Percentiles rank a stretch among this genome's conserved stretches.
phyloP scores from a whole-genome alignment of 2,329 filamentous ascomycete genomes.

The Stachybotrys echinatus region DNA sequence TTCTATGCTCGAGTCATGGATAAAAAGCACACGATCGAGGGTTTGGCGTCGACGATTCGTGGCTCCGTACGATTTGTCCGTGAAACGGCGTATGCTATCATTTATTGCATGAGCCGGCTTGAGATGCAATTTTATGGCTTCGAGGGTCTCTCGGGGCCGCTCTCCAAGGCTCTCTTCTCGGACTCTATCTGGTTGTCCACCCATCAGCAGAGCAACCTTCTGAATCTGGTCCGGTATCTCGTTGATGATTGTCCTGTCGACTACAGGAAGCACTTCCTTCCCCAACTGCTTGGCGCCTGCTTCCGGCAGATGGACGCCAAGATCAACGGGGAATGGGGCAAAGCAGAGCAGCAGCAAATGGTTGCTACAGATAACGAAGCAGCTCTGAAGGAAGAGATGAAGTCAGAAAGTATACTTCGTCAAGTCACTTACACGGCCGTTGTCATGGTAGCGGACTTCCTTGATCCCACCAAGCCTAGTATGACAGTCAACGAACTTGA shows the following conservation, averaged over 20 bases:
- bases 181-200: conserved; percentile 80
- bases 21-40: conserved; percentile 85
- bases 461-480: conserved; percentile 70
- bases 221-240: conserved; percentile 82
- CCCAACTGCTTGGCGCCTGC: conserved; percentile 73
- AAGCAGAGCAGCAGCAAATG: conserved; percentile 59
- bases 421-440: conserved; percentile 91
- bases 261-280: conserved; percentile 73
- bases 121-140: conserved; percentile 90
- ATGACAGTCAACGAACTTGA: conserved; percentile 21
- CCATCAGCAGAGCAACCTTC: conserved; percentile 88
- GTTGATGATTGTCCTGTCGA: conserved; percentile 88
- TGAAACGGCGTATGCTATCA: conserved; percentile 88
- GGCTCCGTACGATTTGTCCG: conserved; percentile 84
- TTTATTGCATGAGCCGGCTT: conserved; percentile 88
- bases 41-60: conserved; percentile 87
- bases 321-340: conserved; percentile 81
- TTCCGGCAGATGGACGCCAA: conserved; percentile 86
- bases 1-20: conserved; percentile 90
- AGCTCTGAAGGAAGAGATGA: conserved; percentile 90
- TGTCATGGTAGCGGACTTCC: conserved; percentile 81
- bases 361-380: conserved; percentile 67
- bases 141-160: conserved; percentile 70
- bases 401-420: conserved; percentile 88
- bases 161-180: conserved; percentile 79